Evolutionary conservation across 2,329 filamentous ascomycete genomes (phyloP), one percentile per base, ranked within the genome.

Genomic region (Cercospora beticola): DNA sequence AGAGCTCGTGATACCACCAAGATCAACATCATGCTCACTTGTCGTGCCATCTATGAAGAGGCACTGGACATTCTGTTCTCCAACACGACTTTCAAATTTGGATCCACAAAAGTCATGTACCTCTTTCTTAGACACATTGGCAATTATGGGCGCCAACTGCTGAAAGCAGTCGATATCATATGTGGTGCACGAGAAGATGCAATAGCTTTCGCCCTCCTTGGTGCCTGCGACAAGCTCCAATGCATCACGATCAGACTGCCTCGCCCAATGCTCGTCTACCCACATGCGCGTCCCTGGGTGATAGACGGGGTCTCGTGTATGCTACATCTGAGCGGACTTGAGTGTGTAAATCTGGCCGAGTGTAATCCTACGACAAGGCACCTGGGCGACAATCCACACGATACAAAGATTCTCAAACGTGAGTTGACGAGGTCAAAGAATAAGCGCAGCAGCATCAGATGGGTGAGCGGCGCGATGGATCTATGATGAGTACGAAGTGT

Each of bases 51-150:
- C 59, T 75, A 82, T 70, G 62, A 75, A 18, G 84, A 85, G 77
- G 82, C 82, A 0, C 72, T 76, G 0, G 77, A 79, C 30, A 76
- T 86, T 2, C 78, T 86, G 4, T 87, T 85, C 75, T 77, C 78
- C 3, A 73, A 75, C 14, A 83, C 83, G 72, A 79, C 71, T 4
- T 86, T 85, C 79, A 78, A 81, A 0, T 79, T 80, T n/a, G 80
- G 83, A 2, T 80, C 85, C 0, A 78, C 81, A 2, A 77, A 77
- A 8, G 69, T 83, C 0, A 83, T 85, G 2, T 83, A 82, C 70
- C 79, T 85, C 31, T 78, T 78, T 56, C 74, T 78, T 31, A 73
- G 81, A 16, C 68, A 72, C 57, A 74, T 78, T 31, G 76, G 76
- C 6, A 28, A 65, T n/a, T 67, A 67, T n/a, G 76, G 76, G 4